phyloP scores from a whole-genome alignment of 148 eudicot species.

The Silene uniflora region DNA sequence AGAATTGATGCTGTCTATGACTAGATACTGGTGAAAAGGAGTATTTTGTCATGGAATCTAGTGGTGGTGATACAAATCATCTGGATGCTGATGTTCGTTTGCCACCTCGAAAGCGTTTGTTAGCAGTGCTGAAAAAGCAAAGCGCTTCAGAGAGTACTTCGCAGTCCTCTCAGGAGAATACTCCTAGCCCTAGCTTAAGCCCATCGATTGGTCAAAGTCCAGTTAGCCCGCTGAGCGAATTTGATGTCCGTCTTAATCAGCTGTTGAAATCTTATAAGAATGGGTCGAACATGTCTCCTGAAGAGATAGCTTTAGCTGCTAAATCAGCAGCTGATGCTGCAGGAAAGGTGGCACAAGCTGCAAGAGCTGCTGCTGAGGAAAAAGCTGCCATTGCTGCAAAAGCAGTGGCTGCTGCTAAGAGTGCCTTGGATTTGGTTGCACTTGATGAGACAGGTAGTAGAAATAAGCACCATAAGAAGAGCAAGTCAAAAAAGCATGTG shows the following conservation, averaged over 20 bases:
- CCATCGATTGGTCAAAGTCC: slow-evolving; percentile 27
- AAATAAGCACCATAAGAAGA: slow-evolving; percentile 49
- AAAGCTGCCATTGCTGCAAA: slow-evolving; percentile 78
- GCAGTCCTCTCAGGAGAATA: slow-evolving; percentile 30
- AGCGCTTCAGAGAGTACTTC: slow-evolving; percentile 41
- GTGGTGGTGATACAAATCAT: slow-evolving; percentile 48
- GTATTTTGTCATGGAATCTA: slow-evolving; percentile 49
- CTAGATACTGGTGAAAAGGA: slow-evolving; percentile 22
- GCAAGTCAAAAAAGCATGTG: slow-evolving; percentile 71
- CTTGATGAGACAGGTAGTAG: slow-evolving; percentile 35
- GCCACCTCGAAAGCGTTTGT: slow-evolving; percentile 93
- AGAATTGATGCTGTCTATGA: slow-evolving; percentile 10
- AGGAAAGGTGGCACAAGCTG: slow-evolving; percentile 55
- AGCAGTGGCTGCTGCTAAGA: slow-evolving; percentile 79
- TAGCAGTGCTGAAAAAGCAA: slow-evolving; percentile 77
- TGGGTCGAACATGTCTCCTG: slow-evolving; percentile 56
- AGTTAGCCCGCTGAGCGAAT: slow-evolving; percentile 24
- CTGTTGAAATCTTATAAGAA: slow-evolving; percentile 48
- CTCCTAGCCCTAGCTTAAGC: slow-evolving; percentile 26
- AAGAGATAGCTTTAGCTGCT: slow-evolving; percentile 67
- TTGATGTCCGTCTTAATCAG: slow-evolving; percentile 42
- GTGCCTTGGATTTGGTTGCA: slow-evolving; percentile 66
- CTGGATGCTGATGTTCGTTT: slow-evolving; percentile 68
- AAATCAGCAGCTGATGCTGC: slow-evolving; percentile 55
- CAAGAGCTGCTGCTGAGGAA: slow-evolving; percentile 73